These are phyloP conservation scores for Schwanniomyces polymorphus DNA, from an alignment of 805 yeast species.

Conservation along the genomic window DNA sequence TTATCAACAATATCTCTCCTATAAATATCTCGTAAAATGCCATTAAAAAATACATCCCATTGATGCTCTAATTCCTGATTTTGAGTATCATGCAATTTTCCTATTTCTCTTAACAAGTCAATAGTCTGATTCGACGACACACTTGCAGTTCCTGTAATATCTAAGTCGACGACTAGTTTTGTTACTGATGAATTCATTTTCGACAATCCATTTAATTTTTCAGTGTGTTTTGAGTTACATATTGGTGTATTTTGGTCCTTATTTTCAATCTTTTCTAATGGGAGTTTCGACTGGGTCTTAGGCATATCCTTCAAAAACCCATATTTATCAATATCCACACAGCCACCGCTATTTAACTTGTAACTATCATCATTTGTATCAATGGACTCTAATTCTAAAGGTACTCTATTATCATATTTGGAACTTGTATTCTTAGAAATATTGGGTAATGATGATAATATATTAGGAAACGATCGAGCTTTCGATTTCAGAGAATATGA, in stretches of 20 bases:
- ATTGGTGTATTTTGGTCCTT: too few relatives aligned
- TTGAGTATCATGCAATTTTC: constrained; percentile 44
- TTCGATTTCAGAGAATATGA: background rate
- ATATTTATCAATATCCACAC: constrained; percentile 41
- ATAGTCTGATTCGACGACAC: constrained; percentile 5
- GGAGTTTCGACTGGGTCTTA: background rate
- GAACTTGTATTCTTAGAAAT: background rate
- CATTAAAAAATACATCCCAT: constrained; percentile 43
- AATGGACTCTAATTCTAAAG: constrained; percentile 45
- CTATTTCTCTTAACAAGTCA: constrained; percentile 35
- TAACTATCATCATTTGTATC: constrained; percentile 1
- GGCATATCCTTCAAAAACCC: constrained; percentile 43
- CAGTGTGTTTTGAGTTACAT: background rate
- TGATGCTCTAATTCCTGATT: constrained; percentile 36
- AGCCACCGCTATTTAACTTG: constrained; percentile 5
- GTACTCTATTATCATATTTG: constrained; percentile 17
- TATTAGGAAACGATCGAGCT: background rate
- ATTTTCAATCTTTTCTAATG: background rate
- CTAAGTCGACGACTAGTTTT: constrained; percentile 4
- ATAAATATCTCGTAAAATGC: constrained; percentile 32
- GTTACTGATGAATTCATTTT: background rate
- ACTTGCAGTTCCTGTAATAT: constrained; percentile 6
- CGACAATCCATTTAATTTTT: background rate
- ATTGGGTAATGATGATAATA: background rate
- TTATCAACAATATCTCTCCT: constrained; percentile 6